Evolutionary conservation across 2,329 filamentous ascomycete species (phyloP), one percentile per base, ranked within the genome.

Genomic region (Onygena corvina): DNA sequence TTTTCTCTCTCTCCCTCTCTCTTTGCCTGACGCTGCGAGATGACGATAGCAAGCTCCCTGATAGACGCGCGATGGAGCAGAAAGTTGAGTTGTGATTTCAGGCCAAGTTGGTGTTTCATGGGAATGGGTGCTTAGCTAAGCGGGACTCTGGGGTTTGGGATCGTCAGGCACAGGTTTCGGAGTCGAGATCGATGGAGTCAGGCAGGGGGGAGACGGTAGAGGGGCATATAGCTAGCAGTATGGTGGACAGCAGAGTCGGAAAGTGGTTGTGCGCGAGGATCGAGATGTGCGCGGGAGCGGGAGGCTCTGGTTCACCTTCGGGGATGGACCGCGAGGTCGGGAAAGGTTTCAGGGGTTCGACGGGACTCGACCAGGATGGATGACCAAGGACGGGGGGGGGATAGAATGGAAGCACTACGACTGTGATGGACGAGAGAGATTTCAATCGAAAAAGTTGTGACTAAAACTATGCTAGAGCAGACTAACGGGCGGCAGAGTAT

Each of bases 51-150:
- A n/a, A n/a, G n/a, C n/a, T n/a, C n/a, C n/a, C n/a, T n/a, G n/a
- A n/a, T 31, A 31, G 14, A 23, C 35, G 35, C 4, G 20, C 27
- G 8, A 46, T 9, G 11, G 18, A 18, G 14, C 16, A 46, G 40
- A 27, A n/a, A 23, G 12, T 7, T n/a, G 11, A 31, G 44, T n/a
- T 31, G 30, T 31, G 30, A 31, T 31, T 46, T 31, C 27, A 46
- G 44, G 44, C 44, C 44, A 46, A 18, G 11, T 46, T 46, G 44
- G 20, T 46, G 44, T 46, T 46, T 46, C 44, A 46, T 33, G 27
- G 16, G 8, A 42, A 21, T 21, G 18, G 25, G 6, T 46, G 44
- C 44, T 46, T 46, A 46, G 27, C 16, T 46, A 31, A 46, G 44
- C 44, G 20, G 27, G 8, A n/a, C 16, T 11, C 18, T 33, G 16